Evolutionary conservation across 2,329 filamentous ascomycete genomes (phyloP).

Genomic region (Fusarium pseudonygamai): DNA sequence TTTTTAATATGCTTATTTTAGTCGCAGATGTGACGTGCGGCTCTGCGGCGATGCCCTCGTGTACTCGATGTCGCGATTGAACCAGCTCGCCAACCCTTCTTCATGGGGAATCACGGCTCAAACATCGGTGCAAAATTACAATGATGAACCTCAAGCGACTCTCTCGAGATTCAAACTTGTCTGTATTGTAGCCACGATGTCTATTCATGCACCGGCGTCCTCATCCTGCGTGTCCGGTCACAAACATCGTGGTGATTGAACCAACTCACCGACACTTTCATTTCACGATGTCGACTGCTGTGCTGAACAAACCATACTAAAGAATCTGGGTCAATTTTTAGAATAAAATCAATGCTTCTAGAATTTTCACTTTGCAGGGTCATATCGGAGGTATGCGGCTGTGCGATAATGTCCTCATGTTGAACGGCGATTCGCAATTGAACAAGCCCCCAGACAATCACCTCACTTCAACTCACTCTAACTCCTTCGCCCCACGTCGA

Average conservation of each 20-base stretch:
- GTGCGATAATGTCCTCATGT: background rate
- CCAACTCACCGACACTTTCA: background rate
- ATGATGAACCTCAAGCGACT: accelerated
- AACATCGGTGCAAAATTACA: accelerated
- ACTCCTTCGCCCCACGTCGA: accelerated
- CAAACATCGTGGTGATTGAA: background rate
- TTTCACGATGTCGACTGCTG: background rate
- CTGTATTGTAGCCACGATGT: accelerated
- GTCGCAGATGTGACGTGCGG: no score
- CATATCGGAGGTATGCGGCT: background rate
- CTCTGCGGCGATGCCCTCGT: no score
- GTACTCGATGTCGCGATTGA: background rate
- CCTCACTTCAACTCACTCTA: background rate
- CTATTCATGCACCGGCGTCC: accelerated
- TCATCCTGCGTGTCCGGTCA: background rate
- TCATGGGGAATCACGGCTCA: accelerated
- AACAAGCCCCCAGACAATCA: background rate
- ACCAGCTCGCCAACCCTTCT: no score
- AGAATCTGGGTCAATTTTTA: accelerated
- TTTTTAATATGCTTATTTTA: background rate
- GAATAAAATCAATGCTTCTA: accelerated
- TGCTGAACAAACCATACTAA: accelerated
- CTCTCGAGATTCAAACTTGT: accelerated
- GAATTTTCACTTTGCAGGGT: accelerated
- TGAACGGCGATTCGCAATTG: background rate